Evolutionary conservation across 75 land plant species (phyloP).

Genomic region (Pinus albicaulis): DNA sequence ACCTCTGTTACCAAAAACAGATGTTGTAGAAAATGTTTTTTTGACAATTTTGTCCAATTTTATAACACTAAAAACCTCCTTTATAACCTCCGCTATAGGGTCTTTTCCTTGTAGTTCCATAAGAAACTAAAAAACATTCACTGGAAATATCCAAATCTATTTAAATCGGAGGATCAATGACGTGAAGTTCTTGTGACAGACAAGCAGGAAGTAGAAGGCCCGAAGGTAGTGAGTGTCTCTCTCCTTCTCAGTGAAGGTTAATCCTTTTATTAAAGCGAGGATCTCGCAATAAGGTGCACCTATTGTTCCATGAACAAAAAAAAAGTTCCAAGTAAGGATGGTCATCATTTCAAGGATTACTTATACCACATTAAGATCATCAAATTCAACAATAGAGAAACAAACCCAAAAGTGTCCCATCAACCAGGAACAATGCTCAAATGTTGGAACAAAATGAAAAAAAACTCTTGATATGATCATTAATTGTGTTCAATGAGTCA

Average conservation of each 20-base stretch:
- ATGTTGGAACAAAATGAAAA: no score
- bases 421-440: no score
- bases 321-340: neutral
- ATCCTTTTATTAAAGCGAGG: constrained; percentile 91
- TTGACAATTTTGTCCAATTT: no score
- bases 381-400: neutral
- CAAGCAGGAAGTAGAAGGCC: constrained; percentile 77
- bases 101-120: no score
- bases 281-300: constrained; percentile 76
- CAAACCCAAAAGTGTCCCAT: no score
- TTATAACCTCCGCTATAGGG: no score
- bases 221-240: constrained; percentile 82
- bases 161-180: constrained; percentile 3
- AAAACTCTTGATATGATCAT: no score
- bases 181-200: constrained; percentile 86
- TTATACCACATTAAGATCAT: neutral
- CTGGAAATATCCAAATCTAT: no score
- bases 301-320: constrained; percentile 32
- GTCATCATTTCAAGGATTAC: neutral
- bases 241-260: constrained; percentile 83
- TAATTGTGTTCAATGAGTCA: no score
- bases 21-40: no score
- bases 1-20: no score
- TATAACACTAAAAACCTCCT: no score
- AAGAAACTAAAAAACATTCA: neutral